Base-by-base conservation (phyloP, 2,329 filamentous ascomycete species). In the Talaromyces piceae region DNA sequence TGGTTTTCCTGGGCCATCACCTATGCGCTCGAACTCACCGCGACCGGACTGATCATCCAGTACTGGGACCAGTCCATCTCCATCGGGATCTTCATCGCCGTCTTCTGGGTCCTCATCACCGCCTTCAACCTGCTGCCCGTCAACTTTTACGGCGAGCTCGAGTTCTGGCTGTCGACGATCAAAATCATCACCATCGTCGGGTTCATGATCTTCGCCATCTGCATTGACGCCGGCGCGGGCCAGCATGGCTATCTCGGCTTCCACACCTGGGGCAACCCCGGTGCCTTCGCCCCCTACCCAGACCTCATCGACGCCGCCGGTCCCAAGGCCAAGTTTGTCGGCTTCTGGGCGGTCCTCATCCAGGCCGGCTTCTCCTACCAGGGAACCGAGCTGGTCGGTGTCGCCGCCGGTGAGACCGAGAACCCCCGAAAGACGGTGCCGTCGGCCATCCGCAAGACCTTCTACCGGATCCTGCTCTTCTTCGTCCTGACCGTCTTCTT, bases 381-480 rank as follows among this genome's bases (percentile, higher is more conserved):
- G 28, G 78, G 79, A 56, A 75, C 77, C 0, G 78, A 82, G 56
- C 63, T 81, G 28, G 69, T 81, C 45, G 73, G 80, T 33, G 77
- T 79, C 25, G 75, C 76, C 4, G 78, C 74, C n/a, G 80, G 79
- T 8, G 81, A 83, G 59, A 81, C 80, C 71, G 69, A 77, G 55
- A 75, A 68, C 11, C 81, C 77, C 1, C 73, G 79, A 16, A 71
- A 74, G 43, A 82, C 81, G 55, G 69, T 85, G 7, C 81, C 81
- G 9, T 77, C 71, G n/a, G 81, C 81, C 1, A 78, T 77, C 0
- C 73, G 77, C 18, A 73, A 77, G 12, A 82, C 78, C 62, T 80
- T 83, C 65, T 82, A 76, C 62, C 80, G 81, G 9, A 71, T 84
- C 11, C 65, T 82, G n/a, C 71, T 82, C 63, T 82, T 84, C 69